Conservation (phyloP, 768 basidiomycete species). For the Macrolepiota dolichaula region DNA sequence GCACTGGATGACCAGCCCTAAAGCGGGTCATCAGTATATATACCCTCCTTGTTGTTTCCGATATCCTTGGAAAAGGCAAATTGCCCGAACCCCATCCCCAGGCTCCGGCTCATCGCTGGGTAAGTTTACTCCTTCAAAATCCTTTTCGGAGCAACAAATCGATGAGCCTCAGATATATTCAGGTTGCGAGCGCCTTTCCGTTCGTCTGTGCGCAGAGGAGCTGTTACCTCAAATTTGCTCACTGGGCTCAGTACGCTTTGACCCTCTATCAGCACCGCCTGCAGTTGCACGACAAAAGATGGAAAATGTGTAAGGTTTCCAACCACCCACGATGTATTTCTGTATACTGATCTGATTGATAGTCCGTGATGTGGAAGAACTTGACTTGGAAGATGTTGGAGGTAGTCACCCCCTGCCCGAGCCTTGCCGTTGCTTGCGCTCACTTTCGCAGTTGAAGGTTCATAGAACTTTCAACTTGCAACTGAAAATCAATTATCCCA, state of each 20-base stretch:
- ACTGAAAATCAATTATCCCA: conserved; percentile 9
- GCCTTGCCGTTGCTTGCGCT: neutral
- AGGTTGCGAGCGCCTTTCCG: no score
- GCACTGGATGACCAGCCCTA: neutral
- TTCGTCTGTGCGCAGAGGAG: no score
- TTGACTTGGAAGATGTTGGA: no score
- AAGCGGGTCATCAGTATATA: neutral
- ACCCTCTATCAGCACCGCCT: no score
- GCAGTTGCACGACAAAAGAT: no score
- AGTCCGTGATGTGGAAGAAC: no score
- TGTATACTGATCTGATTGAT: no score
- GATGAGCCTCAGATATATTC: neutral
- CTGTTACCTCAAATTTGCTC: no score
- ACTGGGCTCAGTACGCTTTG: no score
- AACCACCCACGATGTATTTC: no score
- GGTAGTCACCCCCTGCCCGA: neutral
- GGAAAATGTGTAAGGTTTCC: no score
- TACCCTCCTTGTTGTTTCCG: neutral
- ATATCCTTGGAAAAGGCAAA: neutral
- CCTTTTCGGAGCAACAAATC: neutral
- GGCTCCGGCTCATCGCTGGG: neutral
- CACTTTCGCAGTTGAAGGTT: neutral
- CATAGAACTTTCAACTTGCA: no score
- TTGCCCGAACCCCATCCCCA: neutral
- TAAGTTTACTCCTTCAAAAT: neutral